phyloP scores from a whole-genome alignment of 2,329 filamentous ascomycete species.

The Didymosphaeria variabile region DNA sequence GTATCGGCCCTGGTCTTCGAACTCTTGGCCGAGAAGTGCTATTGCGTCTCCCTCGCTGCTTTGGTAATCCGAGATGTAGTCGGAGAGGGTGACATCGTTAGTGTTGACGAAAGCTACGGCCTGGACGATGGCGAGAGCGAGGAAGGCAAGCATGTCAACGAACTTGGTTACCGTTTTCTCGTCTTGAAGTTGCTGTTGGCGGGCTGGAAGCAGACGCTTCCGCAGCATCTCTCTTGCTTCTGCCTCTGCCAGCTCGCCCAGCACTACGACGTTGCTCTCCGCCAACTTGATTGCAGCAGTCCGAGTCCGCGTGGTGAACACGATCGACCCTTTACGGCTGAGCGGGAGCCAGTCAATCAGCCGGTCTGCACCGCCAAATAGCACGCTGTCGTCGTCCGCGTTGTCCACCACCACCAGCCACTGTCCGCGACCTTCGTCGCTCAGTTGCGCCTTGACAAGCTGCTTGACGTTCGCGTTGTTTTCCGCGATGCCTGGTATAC shows the following conservation, averaged over 20 bases:
- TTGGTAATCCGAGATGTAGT: constrained; percentile 21
- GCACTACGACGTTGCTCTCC: constrained; percentile 35
- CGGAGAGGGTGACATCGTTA: constrained; percentile 20
- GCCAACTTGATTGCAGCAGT: constrained; percentile 40
- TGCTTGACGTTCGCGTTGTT: constrained; percentile 46
- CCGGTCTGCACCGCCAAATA: constrained; percentile 12
- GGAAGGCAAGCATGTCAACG: constrained; percentile 34
- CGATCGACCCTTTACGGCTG: constrained; percentile 40
- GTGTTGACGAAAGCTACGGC: constrained; percentile 43
- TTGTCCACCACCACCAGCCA: constrained; percentile 4
- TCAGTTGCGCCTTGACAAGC: constrained; percentile 48
- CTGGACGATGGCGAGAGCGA: constrained; percentile 28
- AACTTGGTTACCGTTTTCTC: constrained; percentile 25
- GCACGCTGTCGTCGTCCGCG: not conserved
- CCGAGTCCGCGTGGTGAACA: constrained; percentile 53
- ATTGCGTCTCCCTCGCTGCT: constrained; percentile 35
- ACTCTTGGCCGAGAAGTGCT: constrained; percentile 40
- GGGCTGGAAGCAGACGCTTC: constrained; percentile 11
- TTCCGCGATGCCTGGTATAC: constrained; percentile 25
- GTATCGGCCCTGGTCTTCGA: constrained; percentile 43
- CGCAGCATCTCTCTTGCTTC: constrained; percentile 31
- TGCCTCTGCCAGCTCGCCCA: constrained; percentile 39
- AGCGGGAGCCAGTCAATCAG: constrained; percentile 47
- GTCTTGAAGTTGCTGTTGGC: constrained; percentile 10
- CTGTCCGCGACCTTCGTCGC: constrained; percentile 22